These are phyloP conservation scores for Centrapalus pauciflorus DNA, from an alignment of 129 eudicot genomes.

Conservation along the genomic window DNA sequence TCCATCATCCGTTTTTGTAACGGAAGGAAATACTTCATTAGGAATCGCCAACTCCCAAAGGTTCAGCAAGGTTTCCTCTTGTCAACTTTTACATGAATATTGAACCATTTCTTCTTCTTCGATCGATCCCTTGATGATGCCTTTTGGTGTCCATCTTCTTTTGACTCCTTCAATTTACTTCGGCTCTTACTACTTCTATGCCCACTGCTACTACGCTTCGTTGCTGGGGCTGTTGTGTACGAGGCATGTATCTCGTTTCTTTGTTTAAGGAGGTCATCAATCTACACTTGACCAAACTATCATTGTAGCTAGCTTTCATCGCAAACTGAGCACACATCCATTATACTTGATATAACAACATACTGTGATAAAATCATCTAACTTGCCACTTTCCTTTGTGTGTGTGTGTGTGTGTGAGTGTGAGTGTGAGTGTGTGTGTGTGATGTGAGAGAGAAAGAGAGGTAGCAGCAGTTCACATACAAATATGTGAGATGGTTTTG, in stretches of 20 bases:
- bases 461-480: too few species aligned
- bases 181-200: slow-evolving; percentile 56
- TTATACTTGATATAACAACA: too few species aligned
- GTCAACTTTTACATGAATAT: slow-evolving; percentile 78
- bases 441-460: too few species aligned
- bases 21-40: too few species aligned
- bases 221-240: slow-evolving; percentile 50
- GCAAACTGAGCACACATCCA: neutral
- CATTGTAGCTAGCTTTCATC: neutral
- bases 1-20: neutral
- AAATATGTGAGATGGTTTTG: too few species aligned
- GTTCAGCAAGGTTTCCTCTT: slow-evolving; percentile 72
- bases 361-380: too few species aligned
- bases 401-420: too few species aligned
- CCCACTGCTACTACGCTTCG: slow-evolving; percentile 49
- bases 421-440: too few species aligned
- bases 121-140: slow-evolving; percentile 39
- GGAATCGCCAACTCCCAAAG: slow-evolving; percentile 9
- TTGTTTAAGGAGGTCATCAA: slow-evolving; percentile 81
- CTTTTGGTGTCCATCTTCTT: slow-evolving; percentile 61
- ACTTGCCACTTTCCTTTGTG: too few species aligned
- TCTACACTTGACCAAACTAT: slow-evolving; percentile 42
- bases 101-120: slow-evolving; percentile 92
- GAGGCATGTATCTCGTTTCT: slow-evolving; percentile 86
- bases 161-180: slow-evolving; percentile 43